phyloP scores from a whole-genome alignment of 371 early-diverging fungal genomes.

The Caulochytrium protostelioides region DNA sequence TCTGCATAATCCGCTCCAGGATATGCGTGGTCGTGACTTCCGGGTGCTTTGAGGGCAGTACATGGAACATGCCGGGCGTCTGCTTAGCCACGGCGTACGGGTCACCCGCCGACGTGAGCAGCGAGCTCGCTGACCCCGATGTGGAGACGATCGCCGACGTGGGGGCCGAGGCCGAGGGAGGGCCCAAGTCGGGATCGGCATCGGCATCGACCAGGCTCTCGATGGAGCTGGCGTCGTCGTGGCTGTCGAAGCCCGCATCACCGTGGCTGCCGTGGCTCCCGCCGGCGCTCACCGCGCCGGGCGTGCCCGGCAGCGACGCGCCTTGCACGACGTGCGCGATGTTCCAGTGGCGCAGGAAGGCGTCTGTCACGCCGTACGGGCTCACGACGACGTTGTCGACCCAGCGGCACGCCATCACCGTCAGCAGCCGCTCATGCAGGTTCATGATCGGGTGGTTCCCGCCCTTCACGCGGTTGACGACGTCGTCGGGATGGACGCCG shows the following conservation, averaged over 20 bases:
- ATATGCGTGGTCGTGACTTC: conserved; percentile 62
- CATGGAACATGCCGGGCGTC: conserved; percentile 44
- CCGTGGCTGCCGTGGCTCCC: too few species aligned
- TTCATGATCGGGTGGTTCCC: conserved; percentile 81
- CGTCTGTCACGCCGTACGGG: background rate
- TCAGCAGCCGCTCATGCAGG: conserved; percentile 70
- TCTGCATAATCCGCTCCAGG: conserved; percentile 64
- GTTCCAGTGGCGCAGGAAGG: conserved; percentile 22
- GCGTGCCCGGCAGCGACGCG: conserved; percentile 63
- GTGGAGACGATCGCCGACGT: background rate
- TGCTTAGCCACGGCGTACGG: conserved; percentile 28
- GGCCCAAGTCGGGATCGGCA: conserved; percentile 54
- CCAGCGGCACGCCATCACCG: conserved; percentile 56
- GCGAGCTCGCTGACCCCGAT: conserved; percentile 1
- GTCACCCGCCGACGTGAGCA: conserved; percentile 4
- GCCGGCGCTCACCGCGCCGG: too few species aligned
- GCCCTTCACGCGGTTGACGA: conserved; percentile 68
- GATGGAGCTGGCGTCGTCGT: too few species aligned
- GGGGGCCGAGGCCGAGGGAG: background rate
- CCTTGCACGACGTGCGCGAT: conserved; percentile 78
- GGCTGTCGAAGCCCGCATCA: too few species aligned
- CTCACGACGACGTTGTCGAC: background rate
- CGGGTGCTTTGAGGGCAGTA: conserved; percentile 47
- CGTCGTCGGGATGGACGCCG: conserved; percentile 78
- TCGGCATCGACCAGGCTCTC: conserved; percentile 58